These are phyloP conservation scores for Rhodamnia rubescens DNA, from an alignment of 345 rosid species.

Conservation along the genomic window DNA sequence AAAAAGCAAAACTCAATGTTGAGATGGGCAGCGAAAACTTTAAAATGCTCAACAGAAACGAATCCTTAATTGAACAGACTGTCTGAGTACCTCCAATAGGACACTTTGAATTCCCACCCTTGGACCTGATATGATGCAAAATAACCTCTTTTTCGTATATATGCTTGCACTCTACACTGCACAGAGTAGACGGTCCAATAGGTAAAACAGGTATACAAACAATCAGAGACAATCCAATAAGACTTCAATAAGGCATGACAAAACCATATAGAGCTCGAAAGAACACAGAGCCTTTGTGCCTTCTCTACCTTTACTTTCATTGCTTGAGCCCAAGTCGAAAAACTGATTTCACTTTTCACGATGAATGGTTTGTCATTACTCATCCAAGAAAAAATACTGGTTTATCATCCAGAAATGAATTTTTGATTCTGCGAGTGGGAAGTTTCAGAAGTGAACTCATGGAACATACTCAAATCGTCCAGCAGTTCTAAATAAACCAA, in stretches of 20 bases:
- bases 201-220: neutral
- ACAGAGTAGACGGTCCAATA: neutral
- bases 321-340: neutral
- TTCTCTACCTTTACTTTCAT: neutral
- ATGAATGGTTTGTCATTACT: neutral
- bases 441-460: neutral
- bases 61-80: neutral
- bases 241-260: neutral
- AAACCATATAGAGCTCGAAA: neutral
- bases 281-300: neutral
- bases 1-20: neutral
- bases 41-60: neutral
- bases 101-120: conserved; percentile 27
- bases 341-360: neutral
- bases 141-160: conserved; percentile 55
- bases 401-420: neutral
- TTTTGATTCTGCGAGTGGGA: neutral
- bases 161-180: conserved; percentile 83
- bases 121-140: conserved; percentile 30
- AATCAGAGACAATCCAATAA: neutral
- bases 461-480: neutral
- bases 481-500: neutral
- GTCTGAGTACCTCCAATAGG: conserved; percentile 56
- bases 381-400: neutral
- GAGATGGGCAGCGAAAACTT: neutral